Percentiles rank a stretch among this genome's conserved stretches.
Evolutionary conservation across 2,329 filamentous ascomycete genomes (phyloP).

Genomic region (Colletotrichum paranaense): DNA sequence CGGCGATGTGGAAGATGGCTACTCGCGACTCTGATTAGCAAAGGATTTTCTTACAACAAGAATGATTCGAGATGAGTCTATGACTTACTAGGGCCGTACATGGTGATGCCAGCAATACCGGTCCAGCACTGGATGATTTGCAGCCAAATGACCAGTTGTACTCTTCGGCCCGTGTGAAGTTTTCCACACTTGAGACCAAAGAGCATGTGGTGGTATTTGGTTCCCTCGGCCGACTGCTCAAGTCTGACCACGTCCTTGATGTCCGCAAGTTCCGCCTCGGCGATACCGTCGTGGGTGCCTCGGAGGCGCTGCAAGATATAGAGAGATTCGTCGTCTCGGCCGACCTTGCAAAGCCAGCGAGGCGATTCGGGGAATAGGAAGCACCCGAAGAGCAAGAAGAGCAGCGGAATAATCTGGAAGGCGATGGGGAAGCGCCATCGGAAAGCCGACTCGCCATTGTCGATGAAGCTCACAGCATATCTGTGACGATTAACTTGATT

Average conservation of each 20-base stretch:
- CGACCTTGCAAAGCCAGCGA: neutral
- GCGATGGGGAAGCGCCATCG: neutral
- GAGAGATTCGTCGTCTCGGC: neutral
- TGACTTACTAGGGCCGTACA: neutral
- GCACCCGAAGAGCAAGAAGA: neutral
- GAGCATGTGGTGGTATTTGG: neutral
- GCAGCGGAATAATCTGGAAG: neutral
- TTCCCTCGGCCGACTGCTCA: neutral
- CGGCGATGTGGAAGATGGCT: neutral
- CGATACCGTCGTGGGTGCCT: neutral
- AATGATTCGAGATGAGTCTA: neutral
- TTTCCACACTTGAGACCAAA: neutral
- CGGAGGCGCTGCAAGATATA: neutral
- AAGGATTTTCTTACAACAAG: neutral
- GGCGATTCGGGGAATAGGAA: neutral
- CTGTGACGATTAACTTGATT: neutral
- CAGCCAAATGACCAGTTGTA: neutral
- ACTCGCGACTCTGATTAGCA: neutral
- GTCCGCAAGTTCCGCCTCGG: neutral
- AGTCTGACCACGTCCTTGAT: neutral
- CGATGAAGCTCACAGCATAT: neutral
- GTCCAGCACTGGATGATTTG: neutral
- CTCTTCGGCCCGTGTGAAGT: neutral
- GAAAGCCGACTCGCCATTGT: neutral
- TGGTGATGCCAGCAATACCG: neutral